phyloP scores from a whole-genome alignment of 208 protist genomes.

The Herpetomonas samuelpessoai region DNA sequence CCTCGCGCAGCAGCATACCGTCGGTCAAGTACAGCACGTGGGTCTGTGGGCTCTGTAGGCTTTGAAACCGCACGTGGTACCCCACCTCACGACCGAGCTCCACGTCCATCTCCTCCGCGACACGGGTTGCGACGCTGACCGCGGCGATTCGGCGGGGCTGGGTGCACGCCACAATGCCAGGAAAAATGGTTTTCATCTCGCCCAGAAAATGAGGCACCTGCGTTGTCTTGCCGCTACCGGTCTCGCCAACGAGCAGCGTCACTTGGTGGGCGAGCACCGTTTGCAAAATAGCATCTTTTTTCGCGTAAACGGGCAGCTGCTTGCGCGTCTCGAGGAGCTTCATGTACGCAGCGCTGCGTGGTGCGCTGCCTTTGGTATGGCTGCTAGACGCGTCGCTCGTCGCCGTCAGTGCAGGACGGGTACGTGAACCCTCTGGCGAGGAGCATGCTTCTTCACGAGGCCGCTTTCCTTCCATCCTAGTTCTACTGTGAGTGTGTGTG shows the following conservation, averaged over 20 bases:
- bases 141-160: constrained; percentile 99
- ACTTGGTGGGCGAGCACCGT: constrained; percentile 72
- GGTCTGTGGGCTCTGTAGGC: constrained; percentile 90
- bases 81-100: constrained; percentile 97
- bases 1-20: constrained; percentile 98
- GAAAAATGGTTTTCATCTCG: constrained; percentile 30
- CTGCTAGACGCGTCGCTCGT: no score
- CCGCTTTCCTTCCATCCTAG: no score
- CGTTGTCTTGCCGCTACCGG: constrained; percentile 96
- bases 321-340: no score
- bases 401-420: no score
- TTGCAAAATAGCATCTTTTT: constrained; percentile 50
- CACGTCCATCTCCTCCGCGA: constrained; percentile 98
- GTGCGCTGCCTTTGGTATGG: no score
- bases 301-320: constrained; percentile 67
- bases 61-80: constrained; percentile 99
- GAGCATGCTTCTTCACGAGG: no score
- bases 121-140: constrained; percentile 97
- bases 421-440: no score
- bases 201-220: constrained; percentile 95
- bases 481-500: no score
- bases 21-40: constrained; percentile 99
- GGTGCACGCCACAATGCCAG: constrained; percentile 87
- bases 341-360: no score
- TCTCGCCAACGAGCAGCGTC: constrained; percentile 93